A percentile compares a stretch with the other conserved stretches of the same genome.
Evolutionary conservation across 306 rosid genomes (phyloP).

Genomic region (Trifolium repens): DNA sequence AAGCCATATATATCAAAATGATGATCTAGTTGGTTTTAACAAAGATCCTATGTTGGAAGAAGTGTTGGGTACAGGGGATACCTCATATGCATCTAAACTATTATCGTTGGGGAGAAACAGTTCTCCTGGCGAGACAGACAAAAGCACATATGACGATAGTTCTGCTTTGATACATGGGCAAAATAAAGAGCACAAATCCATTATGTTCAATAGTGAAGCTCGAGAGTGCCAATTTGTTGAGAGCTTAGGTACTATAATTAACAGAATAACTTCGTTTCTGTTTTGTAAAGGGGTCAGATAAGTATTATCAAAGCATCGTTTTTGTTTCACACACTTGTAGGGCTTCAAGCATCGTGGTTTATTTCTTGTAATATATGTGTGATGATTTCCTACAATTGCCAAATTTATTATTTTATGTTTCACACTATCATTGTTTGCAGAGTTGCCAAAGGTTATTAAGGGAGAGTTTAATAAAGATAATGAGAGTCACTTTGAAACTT

Average conservation of each 20-base stretch:
- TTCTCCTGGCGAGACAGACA: constrained; percentile 34
- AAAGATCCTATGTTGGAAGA: constrained; percentile 36
- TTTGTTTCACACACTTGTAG: background rate
- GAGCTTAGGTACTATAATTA: constrained; percentile 47
- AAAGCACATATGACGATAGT: constrained; percentile 25
- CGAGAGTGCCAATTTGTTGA: constrained; percentile 39
- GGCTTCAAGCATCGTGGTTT: background rate
- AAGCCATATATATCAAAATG: constrained; percentile 29
- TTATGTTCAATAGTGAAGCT: constrained; percentile 27
- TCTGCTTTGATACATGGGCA: constrained; percentile 28
- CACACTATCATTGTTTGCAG: constrained; percentile 40
- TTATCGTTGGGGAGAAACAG: constrained; percentile 33
- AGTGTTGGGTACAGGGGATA: constrained; percentile 26
- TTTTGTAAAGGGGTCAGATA: background rate
- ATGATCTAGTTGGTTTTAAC: background rate
- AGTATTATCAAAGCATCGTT: background rate
- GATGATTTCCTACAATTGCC: constrained; percentile 22
- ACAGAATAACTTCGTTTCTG: constrained; percentile 21
- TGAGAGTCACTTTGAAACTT: constrained; percentile 26
- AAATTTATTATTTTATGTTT: constrained; percentile 15
- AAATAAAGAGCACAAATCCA: constrained; percentile 24
- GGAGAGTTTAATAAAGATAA: constrained; percentile 33
- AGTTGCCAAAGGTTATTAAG: constrained; percentile 32
- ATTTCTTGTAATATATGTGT: constrained; percentile 10
- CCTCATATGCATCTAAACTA: constrained; percentile 43